Evolutionary conservation across 805 yeast species (phyloP), one percentile per base, ranked within the genome.

Genomic region (Suhomyces sp.): DNA sequence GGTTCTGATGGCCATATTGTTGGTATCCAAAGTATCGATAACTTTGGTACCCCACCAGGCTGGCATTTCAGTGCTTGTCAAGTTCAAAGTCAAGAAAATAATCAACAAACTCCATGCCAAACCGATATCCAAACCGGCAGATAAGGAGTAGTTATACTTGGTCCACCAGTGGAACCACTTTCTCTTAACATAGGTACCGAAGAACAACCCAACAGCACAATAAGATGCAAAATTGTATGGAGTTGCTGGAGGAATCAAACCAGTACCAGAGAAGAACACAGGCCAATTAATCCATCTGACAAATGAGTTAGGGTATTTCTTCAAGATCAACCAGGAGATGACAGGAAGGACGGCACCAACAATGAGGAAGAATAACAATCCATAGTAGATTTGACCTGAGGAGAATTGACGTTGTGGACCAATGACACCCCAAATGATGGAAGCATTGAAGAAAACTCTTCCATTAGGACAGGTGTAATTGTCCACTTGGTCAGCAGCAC

Each of bases 191-290:
- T 51, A 64, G 54, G 57, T 64, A 19, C 67, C 63, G 42, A 67
- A 66, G 36, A 49, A 44, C 44, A 56, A 41, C 5, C 61, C 63
- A 25, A 56, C 58, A 8, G 35, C 27, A 42, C 78, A 72, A 61
- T 73, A 81, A 8, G 77, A 58, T 19, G 74, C 70, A 56, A 79
- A 80, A 54, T 79, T 80, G 55, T 79, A 81, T 19, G 84, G 79
- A 4, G 88, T 79, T 23, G 85, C 81, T 25, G 91, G 90, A 11
- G 91, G 88, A 47, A 81, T 76, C 45, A 69, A 67, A 27, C 80
- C 81, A n/a, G 70, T 61, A 46, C 71, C 72, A 9, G 66, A 54
- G 53, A 66, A 66, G 57, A 66, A 66, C 29, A 67, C 65, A 7
- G 68, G 66, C 65, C 67, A 45, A 40, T 45, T 43, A 35, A 44